phyloP scores from a whole-genome alignment of 2,329 filamentous ascomycete genomes.

The Monilinia vaccinii-corymbosi region DNA sequence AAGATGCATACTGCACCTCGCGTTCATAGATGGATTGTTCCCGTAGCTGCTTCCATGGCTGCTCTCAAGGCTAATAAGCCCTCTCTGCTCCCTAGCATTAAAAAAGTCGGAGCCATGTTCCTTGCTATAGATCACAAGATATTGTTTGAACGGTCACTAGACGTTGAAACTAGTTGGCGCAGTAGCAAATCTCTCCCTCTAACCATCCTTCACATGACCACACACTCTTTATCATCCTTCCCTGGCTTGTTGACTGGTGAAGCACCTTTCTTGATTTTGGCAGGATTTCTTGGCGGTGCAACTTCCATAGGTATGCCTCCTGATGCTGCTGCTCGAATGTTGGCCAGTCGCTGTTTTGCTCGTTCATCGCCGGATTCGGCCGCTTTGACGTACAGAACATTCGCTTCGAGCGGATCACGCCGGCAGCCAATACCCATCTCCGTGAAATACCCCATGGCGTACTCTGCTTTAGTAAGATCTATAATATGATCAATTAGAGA shows the following conservation, averaged over 20 bases:
- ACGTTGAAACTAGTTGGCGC: not conserved
- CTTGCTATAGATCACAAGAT: not conserved
- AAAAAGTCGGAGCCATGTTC: not conserved
- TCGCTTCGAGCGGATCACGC: constrained; percentile 89
- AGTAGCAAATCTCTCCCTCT: not conserved
- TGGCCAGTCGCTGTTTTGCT: constrained; percentile 75
- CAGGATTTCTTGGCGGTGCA: constrained; percentile 19
- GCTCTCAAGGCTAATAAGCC: not conserved
- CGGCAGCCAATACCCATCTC: constrained; percentile 97
- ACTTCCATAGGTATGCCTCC: constrained; percentile 29
- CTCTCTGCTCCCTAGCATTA: not conserved
- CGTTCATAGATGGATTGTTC: not conserved
- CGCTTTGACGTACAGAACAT: constrained; percentile 96
- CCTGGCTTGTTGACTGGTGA: constrained; percentile 19
- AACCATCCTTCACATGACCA: constrained; percentile 19
- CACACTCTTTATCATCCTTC: constrained; percentile 23
- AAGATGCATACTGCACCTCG: not conserved
- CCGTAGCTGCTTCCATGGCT: not conserved
- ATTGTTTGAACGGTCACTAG: not conserved
- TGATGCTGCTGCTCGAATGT: constrained; percentile 74
- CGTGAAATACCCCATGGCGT: constrained; percentile 92
- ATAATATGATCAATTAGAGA: constrained; percentile 11
- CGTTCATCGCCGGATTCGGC: constrained; percentile 86
- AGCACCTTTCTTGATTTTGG: constrained; percentile 24
- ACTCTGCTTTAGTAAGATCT: constrained; percentile 59